A percentile compares a stretch with the other conserved stretches of the same genome.
Evolutionary conservation across 2,329 filamentous ascomycete species (phyloP).

Genomic region (Ilyonectria sp.): DNA sequence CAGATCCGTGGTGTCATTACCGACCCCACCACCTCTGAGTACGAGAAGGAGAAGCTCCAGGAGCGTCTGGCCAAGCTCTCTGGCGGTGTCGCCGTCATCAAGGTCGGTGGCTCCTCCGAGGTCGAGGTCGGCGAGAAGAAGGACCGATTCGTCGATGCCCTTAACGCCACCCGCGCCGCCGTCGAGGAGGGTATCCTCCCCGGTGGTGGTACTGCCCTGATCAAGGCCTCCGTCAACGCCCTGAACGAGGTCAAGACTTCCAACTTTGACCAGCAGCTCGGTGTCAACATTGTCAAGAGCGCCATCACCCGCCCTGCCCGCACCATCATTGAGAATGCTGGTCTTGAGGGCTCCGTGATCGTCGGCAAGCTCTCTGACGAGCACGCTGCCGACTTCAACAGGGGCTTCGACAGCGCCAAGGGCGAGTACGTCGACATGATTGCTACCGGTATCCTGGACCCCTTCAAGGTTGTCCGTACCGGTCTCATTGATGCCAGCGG

Average conservation of each 20-base stretch:
- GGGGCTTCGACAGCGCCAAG: slow-evolving; percentile 95
- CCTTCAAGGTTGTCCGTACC: slow-evolving; percentile 99
- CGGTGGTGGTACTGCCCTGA: slow-evolving; percentile 96
- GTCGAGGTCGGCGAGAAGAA: slow-evolving; percentile 99
- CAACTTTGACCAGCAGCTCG: slow-evolving; percentile 99
- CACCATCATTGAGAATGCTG: slow-evolving; percentile 98
- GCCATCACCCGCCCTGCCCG: slow-evolving; percentile 96
- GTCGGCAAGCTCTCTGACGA: slow-evolving; percentile 99
- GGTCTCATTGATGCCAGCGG: slow-evolving; percentile 95
- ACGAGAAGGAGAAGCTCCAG: slow-evolving; percentile 99
- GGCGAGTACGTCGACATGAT: slow-evolving; percentile 99
- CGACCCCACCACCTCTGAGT: slow-evolving; percentile 95
- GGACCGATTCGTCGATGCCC: slow-evolving; percentile 97
- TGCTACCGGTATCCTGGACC: slow-evolving; percentile 94
- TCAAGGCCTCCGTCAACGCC: slow-evolving; percentile 96
- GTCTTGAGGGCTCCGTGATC: slow-evolving; percentile 93
- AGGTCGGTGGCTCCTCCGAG: slow-evolving; percentile 97
- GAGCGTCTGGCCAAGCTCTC: slow-evolving; percentile 99
- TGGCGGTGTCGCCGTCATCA: slow-evolving; percentile 98
- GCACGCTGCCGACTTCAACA: slow-evolving; percentile 94
- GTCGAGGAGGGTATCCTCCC: slow-evolving; percentile 99
- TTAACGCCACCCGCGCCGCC: slow-evolving; percentile 97
- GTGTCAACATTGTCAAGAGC: slow-evolving; percentile 97
- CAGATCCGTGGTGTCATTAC: slow-evolving; percentile 98
- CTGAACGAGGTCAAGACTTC: slow-evolving; percentile 84